Base-by-base conservation (phyloP, 768 basidiomycete genomes). In the Boletus reticulatus region DNA sequence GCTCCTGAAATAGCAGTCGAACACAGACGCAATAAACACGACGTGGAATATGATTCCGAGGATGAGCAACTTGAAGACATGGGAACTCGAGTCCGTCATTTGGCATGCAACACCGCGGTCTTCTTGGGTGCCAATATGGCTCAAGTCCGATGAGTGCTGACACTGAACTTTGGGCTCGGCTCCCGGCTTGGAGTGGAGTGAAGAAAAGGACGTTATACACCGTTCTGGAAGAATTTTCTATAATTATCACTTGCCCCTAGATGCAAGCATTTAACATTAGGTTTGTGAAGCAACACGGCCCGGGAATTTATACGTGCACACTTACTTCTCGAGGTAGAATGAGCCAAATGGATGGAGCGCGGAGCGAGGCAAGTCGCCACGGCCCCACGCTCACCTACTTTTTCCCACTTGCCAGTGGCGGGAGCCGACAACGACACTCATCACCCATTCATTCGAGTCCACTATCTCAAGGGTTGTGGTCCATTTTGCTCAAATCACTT, bases 1-100 rank as follows among this genome's bases (percentile, higher is more conserved):
- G 61, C 85, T 89, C 24, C 83, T 88, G 68, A 94, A 94, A 69
- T 94, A 94, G 71, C 91, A 92, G 72, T 93, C 89, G 72, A 94
- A 94, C 16, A 78, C 83, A 4, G 87, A 84, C 36, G 78, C 80
- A 50, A 88, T 87, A 70, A 84, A 90, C 6, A 85, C 76, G 50
- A 89, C 68, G 65, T 94, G 91, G 64, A 92, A 92, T 38, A 85
- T 64, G 37, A 93, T 77, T 32, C 88, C 88, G 41, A 89, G 68
- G n/a, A 81, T 55, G 16, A 92, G 78, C 16, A 89, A 73, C 53
- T 74, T 62, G 64, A 63, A 31, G 46, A 72, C 68, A 59, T 60
- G 58, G 29, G 43, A 50, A 20, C 37, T 53, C 29, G 70, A 55
- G 49, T 48, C 43, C 27, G 53, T 36, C 61, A 59, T 67, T 46